phyloP scores from a whole-genome alignment of 441 rosid species.

The Gossypium armourianum region DNA sequence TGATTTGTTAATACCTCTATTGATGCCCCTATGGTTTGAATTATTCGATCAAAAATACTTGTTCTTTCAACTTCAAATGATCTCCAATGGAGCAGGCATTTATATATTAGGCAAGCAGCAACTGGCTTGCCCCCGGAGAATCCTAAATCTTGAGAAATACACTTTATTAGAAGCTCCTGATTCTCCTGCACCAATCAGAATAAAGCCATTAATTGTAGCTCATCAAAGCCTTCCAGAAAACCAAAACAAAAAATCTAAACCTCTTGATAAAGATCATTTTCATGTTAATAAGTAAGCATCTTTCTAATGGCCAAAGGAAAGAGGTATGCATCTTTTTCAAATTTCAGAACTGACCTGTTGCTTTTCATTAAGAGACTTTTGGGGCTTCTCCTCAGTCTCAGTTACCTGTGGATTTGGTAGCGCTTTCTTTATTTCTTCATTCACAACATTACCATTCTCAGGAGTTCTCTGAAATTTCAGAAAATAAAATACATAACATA shows the following conservation, averaged over 20 bases:
- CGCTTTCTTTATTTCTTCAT: slow-evolving; percentile 65
- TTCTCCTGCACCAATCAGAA: slow-evolving; percentile 59
- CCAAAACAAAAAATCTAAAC: slow-evolving; percentile 14
- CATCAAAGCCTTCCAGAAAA: not conserved
- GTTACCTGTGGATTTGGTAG: slow-evolving; percentile 54
- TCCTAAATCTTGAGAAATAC: slow-evolving; percentile 82
- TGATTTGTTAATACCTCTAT: slow-evolving; percentile 42
- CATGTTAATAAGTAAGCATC: not conserved
- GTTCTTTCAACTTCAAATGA: slow-evolving; percentile 99
- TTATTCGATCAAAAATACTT: slow-evolving; percentile 84
- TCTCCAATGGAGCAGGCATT: slow-evolving; percentile 97
- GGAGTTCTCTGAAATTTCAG: slow-evolving; percentile 62
- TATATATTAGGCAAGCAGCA: slow-evolving; percentile 93
- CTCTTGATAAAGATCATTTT: not conserved
- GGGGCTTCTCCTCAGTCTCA: slow-evolving; percentile 96
- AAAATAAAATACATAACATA: slow-evolving; percentile 6
- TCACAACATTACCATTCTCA: slow-evolving; percentile 57
- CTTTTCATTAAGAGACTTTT: slow-evolving; percentile 85
- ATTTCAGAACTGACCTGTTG: slow-evolving; percentile 58
- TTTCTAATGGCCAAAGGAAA: slow-evolving; percentile 1
- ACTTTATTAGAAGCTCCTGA: slow-evolving; percentile 85
- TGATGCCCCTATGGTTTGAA: slow-evolving; percentile 87
- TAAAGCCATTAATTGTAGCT: not conserved
- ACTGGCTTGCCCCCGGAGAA: slow-evolving; percentile 84
- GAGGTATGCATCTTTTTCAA: not conserved